phyloP scores from a whole-genome alignment of 768 basidiomycete species.

The Boletus sp. region DNA sequence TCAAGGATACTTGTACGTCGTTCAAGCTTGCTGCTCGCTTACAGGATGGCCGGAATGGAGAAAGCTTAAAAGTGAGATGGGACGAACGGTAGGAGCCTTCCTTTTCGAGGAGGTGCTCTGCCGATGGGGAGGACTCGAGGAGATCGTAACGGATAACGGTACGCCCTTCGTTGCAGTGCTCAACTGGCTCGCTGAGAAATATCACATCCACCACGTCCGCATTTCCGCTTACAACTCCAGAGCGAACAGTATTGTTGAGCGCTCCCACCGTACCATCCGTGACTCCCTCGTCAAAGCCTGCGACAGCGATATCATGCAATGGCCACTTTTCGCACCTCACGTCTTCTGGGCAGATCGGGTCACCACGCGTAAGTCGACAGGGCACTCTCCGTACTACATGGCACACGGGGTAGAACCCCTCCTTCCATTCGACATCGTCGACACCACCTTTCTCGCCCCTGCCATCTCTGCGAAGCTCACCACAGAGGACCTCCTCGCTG shows the following conservation, averaged over 20 bases:
- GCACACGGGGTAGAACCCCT: neutral
- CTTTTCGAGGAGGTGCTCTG: slow-evolving; percentile 35
- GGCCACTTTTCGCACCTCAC: too few species aligned
- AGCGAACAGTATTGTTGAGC: slow-evolving; percentile 41
- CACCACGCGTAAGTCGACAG: neutral
- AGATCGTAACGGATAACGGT: slow-evolving; percentile 46
- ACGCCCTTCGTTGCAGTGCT: slow-evolving; percentile 28
- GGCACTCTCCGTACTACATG: neutral
- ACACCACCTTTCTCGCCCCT: neutral
- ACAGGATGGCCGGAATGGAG: slow-evolving; percentile 33
- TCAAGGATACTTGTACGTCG: slow-evolving; percentile 32
- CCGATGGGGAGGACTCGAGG: slow-evolving; percentile 37
- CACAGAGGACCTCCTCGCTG: neutral
- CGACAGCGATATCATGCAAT: slow-evolving; percentile 21
- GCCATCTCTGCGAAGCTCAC: neutral
- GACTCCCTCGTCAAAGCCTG: slow-evolving; percentile 37
- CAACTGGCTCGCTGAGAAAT: slow-evolving; percentile 22
- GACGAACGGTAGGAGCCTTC: slow-evolving; percentile 25
- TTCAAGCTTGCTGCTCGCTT: slow-evolving; percentile 38
- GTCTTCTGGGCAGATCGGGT: neutral
- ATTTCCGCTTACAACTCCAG: slow-evolving; percentile 44
- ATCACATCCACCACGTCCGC: slow-evolving; percentile 37
- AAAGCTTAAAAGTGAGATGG: slow-evolving; percentile 23
- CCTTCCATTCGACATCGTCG: neutral
- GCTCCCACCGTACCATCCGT: slow-evolving; percentile 28